Evolutionary conservation across 164 flowering plant species (phyloP).

Genomic region (Malania oleifera): DNA sequence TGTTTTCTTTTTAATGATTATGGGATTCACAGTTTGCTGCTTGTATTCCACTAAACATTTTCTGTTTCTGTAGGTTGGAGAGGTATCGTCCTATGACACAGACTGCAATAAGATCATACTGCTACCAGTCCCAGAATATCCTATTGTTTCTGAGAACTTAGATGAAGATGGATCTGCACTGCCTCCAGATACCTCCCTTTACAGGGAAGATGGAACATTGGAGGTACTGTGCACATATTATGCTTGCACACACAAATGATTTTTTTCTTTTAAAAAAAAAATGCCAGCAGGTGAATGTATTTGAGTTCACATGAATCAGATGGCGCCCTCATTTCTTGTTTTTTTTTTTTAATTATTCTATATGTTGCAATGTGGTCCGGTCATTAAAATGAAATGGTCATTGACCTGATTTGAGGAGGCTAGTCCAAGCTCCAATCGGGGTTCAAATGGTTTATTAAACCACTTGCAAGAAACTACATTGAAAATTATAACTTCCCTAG

Average conservation of each 20-base stretch:
- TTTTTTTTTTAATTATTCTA: too few species aligned
- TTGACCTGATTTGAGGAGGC: too few species aligned
- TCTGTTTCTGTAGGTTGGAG: slow-evolving; percentile 61
- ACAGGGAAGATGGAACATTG: slow-evolving; percentile 84
- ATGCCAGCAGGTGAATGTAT: too few species aligned
- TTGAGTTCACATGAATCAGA: too few species aligned
- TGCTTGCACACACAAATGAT: not conserved
- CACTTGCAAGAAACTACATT: too few species aligned
- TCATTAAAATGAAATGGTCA: too few species aligned
- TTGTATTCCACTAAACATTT: not conserved
- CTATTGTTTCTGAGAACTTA: slow-evolving; percentile 29
- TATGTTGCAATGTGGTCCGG: too few species aligned
- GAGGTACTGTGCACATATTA: slow-evolving; percentile 42
- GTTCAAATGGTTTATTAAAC: too few species aligned
- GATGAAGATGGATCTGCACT: slow-evolving; percentile 37
- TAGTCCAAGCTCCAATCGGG: too few species aligned
- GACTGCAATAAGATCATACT: slow-evolving; percentile 41
- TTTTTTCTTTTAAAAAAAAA: not conserved
- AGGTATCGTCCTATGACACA: slow-evolving; percentile 40
- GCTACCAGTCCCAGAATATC: slow-evolving; percentile 58
- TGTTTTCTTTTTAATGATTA: not conserved
- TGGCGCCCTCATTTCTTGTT: too few species aligned
- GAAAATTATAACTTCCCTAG: too few species aligned
- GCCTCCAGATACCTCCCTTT: slow-evolving; percentile 41
- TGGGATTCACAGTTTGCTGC: not conserved